Percentiles rank a stretch among this genome's conserved stretches.
These are phyloP conservation scores for Cytospora piceicola DNA, from an alignment of 2,329 filamentous ascomycete species.

Conservation along the genomic window DNA sequence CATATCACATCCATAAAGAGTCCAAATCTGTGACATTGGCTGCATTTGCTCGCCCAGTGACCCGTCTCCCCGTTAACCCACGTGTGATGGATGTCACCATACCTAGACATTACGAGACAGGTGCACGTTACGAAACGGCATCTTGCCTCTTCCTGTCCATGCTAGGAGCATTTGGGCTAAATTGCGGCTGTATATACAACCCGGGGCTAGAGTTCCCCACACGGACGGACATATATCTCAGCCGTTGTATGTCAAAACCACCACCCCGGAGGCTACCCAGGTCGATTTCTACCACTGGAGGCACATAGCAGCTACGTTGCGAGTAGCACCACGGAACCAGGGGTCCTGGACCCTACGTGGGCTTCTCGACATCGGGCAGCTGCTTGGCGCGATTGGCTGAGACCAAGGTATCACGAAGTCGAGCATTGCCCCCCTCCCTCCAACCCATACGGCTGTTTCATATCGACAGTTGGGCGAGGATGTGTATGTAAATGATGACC, in stretches of 20 bases:
- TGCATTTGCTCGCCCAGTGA: background rate
- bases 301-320: background rate
- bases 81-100: background rate
- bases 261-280: background rate
- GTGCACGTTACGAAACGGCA: background rate
- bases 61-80: background rate
- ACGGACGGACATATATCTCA: background rate
- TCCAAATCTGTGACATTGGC: background rate
- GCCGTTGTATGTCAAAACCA: background rate
- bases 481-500: background rate
- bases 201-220: background rate
- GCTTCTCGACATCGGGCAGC: background rate
- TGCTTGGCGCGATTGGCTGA: background rate
- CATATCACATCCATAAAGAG: background rate
- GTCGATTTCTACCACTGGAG: background rate
- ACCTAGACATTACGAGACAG: background rate
- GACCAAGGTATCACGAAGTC: background rate
- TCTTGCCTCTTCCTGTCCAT: background rate
- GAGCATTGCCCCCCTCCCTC: too few species aligned
- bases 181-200: background rate
- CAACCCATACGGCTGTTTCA: background rate
- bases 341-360: background rate
- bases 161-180: too few species aligned
- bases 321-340: background rate
- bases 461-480: background rate